phyloP scores from a whole-genome alignment of 768 basidiomycete species.

The Coprinopsis strossmayeri region DNA sequence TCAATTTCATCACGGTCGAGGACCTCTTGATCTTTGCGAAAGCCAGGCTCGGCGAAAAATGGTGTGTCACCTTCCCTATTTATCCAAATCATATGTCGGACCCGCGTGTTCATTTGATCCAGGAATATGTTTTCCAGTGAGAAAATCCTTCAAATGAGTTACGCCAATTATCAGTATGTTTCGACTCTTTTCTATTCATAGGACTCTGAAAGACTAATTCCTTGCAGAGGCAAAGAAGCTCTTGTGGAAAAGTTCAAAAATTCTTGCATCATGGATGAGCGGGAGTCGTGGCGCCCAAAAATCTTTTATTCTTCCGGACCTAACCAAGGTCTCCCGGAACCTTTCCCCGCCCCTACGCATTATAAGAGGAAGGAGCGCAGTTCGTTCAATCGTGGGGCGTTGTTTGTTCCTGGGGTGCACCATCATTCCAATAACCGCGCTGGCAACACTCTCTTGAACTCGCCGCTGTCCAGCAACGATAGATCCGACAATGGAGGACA shows the following conservation, averaged over 20 bases:
- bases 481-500: not conserved
- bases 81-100: no score
- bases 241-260: slow-evolving; percentile 91
- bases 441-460: not conserved
- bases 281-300: slow-evolving; percentile 75
- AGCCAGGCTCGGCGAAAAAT: slow-evolving; percentile 70
- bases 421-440: not conserved
- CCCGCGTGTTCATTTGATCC: slow-evolving; percentile 6
- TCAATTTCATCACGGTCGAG: slow-evolving; percentile 79
- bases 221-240: slow-evolving; percentile 77
- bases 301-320: slow-evolving; percentile 77
- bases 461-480: not conserved
- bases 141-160: slow-evolving; percentile 87
- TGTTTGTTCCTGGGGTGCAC: slow-evolving; percentile 48
- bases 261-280: slow-evolving; percentile 84
- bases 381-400: slow-evolving; percentile 65
- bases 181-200: slow-evolving; percentile 7
- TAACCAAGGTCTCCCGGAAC: slow-evolving; percentile 67
- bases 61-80: slow-evolving; percentile 36
- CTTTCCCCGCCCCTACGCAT: slow-evolving; percentile 80
- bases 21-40: slow-evolving; percentile 75
- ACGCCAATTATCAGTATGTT: slow-evolving; percentile 84
- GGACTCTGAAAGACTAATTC: not conserved
- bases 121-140: slow-evolving; percentile 93
- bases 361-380: slow-evolving; percentile 79